phyloP scores from a whole-genome alignment of 2,329 filamentous ascomycete species.

The Aspergillus latus region DNA sequence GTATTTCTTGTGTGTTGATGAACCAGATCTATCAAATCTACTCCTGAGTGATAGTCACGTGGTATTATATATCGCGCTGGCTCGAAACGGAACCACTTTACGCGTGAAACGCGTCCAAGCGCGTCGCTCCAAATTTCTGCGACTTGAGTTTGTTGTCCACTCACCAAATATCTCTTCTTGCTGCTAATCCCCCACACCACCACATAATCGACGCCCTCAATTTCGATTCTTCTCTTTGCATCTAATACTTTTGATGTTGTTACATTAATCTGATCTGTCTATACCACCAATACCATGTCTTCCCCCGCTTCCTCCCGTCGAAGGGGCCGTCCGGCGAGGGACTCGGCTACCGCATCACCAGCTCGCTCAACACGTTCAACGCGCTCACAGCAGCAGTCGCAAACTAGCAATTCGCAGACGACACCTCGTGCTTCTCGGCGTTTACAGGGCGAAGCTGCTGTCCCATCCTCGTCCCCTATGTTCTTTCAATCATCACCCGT shows the following conservation, averaged over 20 bases:
- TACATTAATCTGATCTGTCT: conserved; percentile 6
- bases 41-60: too few species aligned
- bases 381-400: conserved; percentile 34
- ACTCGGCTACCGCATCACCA: conserved; percentile 42
- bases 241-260: background rate
- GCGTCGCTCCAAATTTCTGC: conserved; percentile 19
- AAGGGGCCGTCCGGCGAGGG: conserved; percentile 42
- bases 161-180: conserved; percentile 18
- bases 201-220: conserved; percentile 13
- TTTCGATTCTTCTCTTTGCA: background rate
- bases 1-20: too few species aligned
- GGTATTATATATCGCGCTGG: conserved; percentile 15
- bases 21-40: too few species aligned
- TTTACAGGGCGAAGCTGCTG: conserved; percentile 38
- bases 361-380: conserved; percentile 33
- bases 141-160: conserved; percentile 24
- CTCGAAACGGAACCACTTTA: conserved; percentile 33
- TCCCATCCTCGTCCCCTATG: conserved; percentile 74
- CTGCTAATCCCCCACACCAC: background rate
- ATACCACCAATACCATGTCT: conserved; percentile 37
- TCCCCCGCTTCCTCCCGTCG: conserved; percentile 44
- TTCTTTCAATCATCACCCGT: conserved; percentile 68
- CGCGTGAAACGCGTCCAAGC: conserved; percentile 31
- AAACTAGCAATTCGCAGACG: conserved; percentile 36
- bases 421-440: conserved; percentile 51